phyloP scores from a whole-genome alignment of 371 early-diverging fungal genomes.

The Mucor racemosus region DNA sequence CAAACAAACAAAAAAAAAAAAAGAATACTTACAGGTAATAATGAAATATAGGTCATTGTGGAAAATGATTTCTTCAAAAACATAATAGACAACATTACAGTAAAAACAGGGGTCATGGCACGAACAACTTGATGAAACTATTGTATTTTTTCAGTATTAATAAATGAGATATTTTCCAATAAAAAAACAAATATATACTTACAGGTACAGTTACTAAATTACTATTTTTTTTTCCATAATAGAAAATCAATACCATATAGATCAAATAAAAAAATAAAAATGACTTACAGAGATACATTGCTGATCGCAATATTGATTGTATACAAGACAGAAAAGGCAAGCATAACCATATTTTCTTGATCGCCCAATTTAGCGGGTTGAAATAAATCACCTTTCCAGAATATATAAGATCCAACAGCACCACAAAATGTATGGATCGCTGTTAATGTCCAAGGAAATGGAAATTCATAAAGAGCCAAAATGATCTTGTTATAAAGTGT shows the following conservation, averaged over 20 bases:
- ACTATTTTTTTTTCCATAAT: conserved; percentile 23
- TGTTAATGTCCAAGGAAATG: conserved; percentile 89
- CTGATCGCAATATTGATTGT: conserved; percentile 89
- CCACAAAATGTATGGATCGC: conserved; percentile 81
- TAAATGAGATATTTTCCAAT: neutral
- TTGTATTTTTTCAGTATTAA: neutral
- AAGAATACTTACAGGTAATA: conserved; percentile 55
- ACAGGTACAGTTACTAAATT: conserved; percentile 59
- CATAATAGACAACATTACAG: conserved; percentile 67
- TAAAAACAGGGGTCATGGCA: conserved; percentile 85
- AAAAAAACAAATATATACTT: conserved; percentile 19
- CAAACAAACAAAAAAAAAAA: no score
- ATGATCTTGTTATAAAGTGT: conserved; percentile 89
- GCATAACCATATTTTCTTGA: conserved; percentile 70
- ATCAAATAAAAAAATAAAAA: neutral
- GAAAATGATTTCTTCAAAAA: conserved; percentile 64
- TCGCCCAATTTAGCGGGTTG: conserved; percentile 60
- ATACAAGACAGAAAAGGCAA: conserved; percentile 83
- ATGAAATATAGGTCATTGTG: conserved; percentile 61
- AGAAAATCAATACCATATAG: neutral
- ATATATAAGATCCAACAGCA: conserved; percentile 66
- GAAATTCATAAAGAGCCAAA: conserved; percentile 72
- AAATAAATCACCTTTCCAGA: conserved; percentile 61
- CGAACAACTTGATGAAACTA: conserved; percentile 87
- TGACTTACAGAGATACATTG: conserved; percentile 81